phyloP scores from a whole-genome alignment of 345 rosid genomes.

The Syzygium aromaticum region DNA sequence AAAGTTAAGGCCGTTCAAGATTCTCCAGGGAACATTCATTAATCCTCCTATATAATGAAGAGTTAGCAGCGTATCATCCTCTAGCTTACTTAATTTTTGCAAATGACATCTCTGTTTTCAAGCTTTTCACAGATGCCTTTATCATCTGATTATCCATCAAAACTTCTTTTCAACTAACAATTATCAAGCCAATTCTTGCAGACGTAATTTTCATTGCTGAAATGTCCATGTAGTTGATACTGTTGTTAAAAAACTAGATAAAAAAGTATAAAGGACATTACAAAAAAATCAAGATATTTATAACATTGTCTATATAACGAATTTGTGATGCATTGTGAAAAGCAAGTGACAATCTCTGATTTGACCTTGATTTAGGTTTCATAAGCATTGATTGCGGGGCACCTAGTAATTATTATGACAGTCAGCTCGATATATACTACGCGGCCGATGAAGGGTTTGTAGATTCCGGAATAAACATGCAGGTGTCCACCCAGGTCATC shows the following conservation, averaged over 20 bases:
- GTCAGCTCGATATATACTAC: not conserved
- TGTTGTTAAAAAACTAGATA: not conserved
- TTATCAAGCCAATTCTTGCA: not conserved
- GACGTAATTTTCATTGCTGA: not conserved
- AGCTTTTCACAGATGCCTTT: not conserved
- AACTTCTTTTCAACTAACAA: not conserved
- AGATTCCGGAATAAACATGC: slow-evolving; percentile 5
- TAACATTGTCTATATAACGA: not conserved
- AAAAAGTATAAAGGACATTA: not conserved
- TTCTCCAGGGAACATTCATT: not conserved
- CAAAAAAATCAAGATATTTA: not conserved
- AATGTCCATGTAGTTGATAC: not conserved
- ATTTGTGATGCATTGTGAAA: not conserved
- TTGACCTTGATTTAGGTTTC: not conserved
- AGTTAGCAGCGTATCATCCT: not conserved
- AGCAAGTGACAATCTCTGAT: not conserved
- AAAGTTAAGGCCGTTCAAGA: not conserved
- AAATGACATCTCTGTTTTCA: not conserved
- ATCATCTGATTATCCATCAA: not conserved
- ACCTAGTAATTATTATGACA: not conserved
- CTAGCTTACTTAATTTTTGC: not conserved
- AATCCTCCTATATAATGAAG: not conserved
- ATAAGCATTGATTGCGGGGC: slow-evolving; percentile 20
- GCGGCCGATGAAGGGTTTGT: slow-evolving; percentile 1
- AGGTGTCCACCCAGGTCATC: not conserved